Evolutionary conservation across 192 early-diverging fungal genomes (phyloP), one percentile per base, ranked within the genome.

Genomic region (Umbelopsis isabellina): DNA sequence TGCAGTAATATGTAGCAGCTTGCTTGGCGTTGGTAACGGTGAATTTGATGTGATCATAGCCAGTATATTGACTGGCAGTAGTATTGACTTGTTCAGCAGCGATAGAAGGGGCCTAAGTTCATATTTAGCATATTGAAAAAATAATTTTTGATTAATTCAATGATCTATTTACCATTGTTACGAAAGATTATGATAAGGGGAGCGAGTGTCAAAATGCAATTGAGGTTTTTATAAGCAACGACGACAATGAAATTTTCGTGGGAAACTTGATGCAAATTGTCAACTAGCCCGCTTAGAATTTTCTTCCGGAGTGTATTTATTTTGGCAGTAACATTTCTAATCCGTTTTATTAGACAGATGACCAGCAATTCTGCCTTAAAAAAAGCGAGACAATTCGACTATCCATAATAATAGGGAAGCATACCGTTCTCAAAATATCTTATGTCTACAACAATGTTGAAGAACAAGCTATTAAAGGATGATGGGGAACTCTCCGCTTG

Each of bases 1-100:
- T 95, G 80, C 87, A 82, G 84, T 98, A 98, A 85, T 85, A 99
- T 55, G 94, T 90, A 30, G 96, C 96, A 47, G 96, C 97, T 78
- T 96, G 94, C 80, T 96, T 96, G 71, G 94, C 93, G 74, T 96
- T 95, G 51, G 92, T 93, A 49, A 96, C 94, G 83, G 93, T 94
- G 78, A 94, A 94, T 58, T 85, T 88, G 30, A 95, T 70, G 77
- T 95, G 94, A 82, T 95, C 91, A 70, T 87, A 90, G 68, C 90
- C 90, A 55, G 82, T 75, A 82, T 85, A 90, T 61, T 49, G 69
- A 45, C 65, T 77, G 35, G 65, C 64, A n/a, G 45, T 35, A 21
- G 68, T 30, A 69, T 37, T 35, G 33, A 61, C 30, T 61, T 61
- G 55, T 35, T 61, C 55, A 18, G 13, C 30, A 61, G 21, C 5